Evolutionary conservation across 208 protist species (phyloP).

Genomic region (Borovskyia barvae): DNA sequence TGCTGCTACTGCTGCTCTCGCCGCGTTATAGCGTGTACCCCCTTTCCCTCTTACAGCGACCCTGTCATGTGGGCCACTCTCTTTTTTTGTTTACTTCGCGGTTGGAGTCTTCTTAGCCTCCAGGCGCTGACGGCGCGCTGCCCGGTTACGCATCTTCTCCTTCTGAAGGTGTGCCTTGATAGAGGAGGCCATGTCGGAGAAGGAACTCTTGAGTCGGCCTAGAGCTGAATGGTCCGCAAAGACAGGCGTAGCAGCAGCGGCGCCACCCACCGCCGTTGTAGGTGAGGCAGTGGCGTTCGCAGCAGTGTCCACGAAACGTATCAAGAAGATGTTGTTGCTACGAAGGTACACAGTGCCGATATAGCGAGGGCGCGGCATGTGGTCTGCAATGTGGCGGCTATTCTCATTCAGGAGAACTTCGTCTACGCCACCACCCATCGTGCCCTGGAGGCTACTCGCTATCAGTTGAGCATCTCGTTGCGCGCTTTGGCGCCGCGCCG

Average conservation of each 20-base stretch:
- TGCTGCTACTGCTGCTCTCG: too few relatives aligned
- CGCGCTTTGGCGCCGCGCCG: constrained; percentile 16
- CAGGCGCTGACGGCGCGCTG: constrained; percentile 54
- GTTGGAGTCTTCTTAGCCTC: constrained; percentile 25
- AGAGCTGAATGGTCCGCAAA: not conserved
- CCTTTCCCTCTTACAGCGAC: too few relatives aligned
- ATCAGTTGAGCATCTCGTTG: constrained; percentile 17
- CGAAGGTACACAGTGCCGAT: constrained; percentile 67
- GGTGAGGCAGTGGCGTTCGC: not conserved
- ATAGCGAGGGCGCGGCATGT: constrained; percentile 50
- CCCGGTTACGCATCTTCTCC: constrained; percentile 54
- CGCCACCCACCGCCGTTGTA: not conserved
- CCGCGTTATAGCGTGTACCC: too few relatives aligned
- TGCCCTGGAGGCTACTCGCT: constrained; percentile 12
- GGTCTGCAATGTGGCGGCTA: constrained; percentile 21
- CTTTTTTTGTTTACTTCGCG: too few relatives aligned
- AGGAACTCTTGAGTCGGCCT: constrained; percentile 14
- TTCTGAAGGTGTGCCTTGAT: constrained; percentile 50
- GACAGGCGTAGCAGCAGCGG: too few relatives aligned
- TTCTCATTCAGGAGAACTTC: too few relatives aligned
- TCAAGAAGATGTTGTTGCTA: constrained; percentile 71
- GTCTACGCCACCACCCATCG: not conserved
- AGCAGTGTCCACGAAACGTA: constrained; percentile 45
- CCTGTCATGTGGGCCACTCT: too few relatives aligned
- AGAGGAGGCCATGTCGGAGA: constrained; percentile 33